phyloP scores from a whole-genome alignment of 768 basidiomycete genomes.

The Tylopilus cervinicoccineus region DNA sequence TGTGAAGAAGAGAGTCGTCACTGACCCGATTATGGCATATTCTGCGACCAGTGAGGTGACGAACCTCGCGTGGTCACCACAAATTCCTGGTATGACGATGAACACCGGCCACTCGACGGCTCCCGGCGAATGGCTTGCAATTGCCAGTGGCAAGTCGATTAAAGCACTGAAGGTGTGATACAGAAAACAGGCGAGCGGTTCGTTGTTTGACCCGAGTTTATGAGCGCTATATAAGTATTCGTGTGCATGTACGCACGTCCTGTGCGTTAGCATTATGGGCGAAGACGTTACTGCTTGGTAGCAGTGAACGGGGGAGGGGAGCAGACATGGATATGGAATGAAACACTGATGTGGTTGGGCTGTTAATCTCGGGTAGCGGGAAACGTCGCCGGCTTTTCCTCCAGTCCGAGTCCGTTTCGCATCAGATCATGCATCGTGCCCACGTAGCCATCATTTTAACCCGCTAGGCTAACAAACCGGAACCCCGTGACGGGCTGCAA shows the following conservation, averaged over 20 bases:
- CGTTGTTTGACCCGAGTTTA: background rate
- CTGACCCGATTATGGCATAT: constrained; percentile 82
- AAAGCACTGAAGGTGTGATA: constrained; percentile 75
- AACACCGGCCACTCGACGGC: constrained; percentile 68
- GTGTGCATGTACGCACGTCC: background rate
- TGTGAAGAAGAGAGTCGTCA: constrained; percentile 67
- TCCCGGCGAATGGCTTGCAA: constrained; percentile 83
- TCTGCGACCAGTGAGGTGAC: constrained; percentile 75
- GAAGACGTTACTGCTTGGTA: background rate
- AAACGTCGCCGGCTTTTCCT: background rate
- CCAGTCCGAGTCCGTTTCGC: background rate
- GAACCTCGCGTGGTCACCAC: constrained; percentile 86
- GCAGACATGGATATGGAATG: background rate
- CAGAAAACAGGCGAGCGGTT: background rate
- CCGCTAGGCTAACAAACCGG: background rate
- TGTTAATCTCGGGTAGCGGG: background rate
- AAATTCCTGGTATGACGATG: constrained; percentile 73
- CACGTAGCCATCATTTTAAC: background rate
- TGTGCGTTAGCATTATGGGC: background rate
- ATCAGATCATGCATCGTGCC: background rate
- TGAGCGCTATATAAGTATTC: background rate
- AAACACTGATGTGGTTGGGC: background rate
- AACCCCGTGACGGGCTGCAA: background rate
- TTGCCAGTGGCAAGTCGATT: constrained; percentile 78
- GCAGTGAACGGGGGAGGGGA: no score